Evolutionary conservation across 176 grass and related monocot species (phyloP).

Genomic region (Aegilops sharonensis): DNA sequence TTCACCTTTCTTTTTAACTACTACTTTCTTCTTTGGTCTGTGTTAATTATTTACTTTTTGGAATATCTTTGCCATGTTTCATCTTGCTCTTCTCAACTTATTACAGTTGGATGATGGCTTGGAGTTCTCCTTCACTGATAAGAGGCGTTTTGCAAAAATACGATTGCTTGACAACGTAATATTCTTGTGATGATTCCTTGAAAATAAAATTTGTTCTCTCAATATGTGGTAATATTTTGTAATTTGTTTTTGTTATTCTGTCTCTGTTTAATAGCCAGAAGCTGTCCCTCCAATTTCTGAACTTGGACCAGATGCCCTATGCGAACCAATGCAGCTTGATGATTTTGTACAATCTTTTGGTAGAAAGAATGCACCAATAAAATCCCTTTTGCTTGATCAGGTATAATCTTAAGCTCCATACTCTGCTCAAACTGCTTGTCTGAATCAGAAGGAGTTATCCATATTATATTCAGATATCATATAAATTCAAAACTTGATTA

Average conservation of each 20-base stretch:
- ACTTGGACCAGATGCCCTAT: slow-evolving; percentile 73
- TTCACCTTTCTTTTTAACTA: background rate
- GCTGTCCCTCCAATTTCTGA: slow-evolving; percentile 63
- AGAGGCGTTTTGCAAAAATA: slow-evolving; percentile 80
- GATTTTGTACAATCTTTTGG: slow-evolving; percentile 49
- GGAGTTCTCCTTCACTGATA: slow-evolving; percentile 87
- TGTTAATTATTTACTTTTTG: background rate
- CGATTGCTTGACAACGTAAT: slow-evolving; percentile 63
- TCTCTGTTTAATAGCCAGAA: slow-evolving; percentile 54
- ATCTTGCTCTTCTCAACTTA: background rate
- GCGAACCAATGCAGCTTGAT: slow-evolving; percentile 50
- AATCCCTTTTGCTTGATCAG: slow-evolving; percentile 74
- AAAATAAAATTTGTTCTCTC: background rate
- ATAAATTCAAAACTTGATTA: background rate
- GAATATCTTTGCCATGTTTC: background rate
- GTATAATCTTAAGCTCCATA: slow-evolving; percentile 33
- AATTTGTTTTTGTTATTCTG: background rate
- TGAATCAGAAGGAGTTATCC: background rate
- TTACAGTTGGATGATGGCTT: slow-evolving; percentile 71
- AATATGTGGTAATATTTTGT: background rate
- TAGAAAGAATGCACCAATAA: slow-evolving; percentile 56
- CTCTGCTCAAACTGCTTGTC: background rate
- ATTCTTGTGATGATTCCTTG: background rate
- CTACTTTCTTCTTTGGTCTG: background rate
- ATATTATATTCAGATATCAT: background rate